A percentile compares a stretch with the other conserved stretches of the same genome.
phyloP scores from a whole-genome alignment of 1,139 yeast genomes.

The Lodderomyces metapsilosis region DNA sequence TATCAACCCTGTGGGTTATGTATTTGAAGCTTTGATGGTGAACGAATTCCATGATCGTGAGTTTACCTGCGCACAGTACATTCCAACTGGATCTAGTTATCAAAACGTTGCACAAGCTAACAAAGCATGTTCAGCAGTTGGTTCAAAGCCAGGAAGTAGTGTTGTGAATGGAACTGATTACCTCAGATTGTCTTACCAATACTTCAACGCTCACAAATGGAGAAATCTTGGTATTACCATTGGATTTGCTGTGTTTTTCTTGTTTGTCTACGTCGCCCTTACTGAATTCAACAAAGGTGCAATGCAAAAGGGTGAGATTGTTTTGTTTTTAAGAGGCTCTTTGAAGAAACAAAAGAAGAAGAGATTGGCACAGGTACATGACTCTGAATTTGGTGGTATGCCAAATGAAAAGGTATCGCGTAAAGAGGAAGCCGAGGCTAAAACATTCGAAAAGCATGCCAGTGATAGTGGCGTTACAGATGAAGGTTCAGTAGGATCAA shows the following conservation, averaged over 20 bases:
- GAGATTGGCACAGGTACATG: too few relatives aligned
- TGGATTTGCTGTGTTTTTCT: too few relatives aligned
- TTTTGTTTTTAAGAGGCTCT: constrained; percentile 65
- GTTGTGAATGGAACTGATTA: constrained; percentile 60
- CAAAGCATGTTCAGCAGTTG: constrained; percentile 63
- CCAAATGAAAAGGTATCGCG: constrained; percentile 8
- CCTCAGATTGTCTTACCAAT: constrained; percentile 44
- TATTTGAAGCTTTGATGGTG: constrained; percentile 55
- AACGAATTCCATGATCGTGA: constrained; percentile 52
- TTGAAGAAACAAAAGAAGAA: constrained; percentile 89
- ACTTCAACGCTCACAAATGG: constrained; percentile 67
- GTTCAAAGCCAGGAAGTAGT: constrained; percentile 57
- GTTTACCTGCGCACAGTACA: constrained; percentile 45
- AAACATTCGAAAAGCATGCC: constrained; percentile 16
- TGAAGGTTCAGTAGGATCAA: constrained; percentile 17
- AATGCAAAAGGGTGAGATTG: too few relatives aligned
- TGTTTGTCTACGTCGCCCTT: too few relatives aligned
- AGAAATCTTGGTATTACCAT: constrained; percentile 75
- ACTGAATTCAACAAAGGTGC: too few relatives aligned
- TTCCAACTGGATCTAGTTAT: constrained; percentile 53
- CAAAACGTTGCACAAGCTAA: constrained; percentile 17
- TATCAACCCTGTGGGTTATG: constrained; percentile 56
- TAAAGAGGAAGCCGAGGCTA: constrained; percentile 10
- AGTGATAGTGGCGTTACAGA: too few relatives aligned
- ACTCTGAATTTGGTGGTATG: constrained; percentile 51